Conservation (phyloP, 495 filamentous ascomycete genomes). For the Corynascus novoguineensis region DNA sequence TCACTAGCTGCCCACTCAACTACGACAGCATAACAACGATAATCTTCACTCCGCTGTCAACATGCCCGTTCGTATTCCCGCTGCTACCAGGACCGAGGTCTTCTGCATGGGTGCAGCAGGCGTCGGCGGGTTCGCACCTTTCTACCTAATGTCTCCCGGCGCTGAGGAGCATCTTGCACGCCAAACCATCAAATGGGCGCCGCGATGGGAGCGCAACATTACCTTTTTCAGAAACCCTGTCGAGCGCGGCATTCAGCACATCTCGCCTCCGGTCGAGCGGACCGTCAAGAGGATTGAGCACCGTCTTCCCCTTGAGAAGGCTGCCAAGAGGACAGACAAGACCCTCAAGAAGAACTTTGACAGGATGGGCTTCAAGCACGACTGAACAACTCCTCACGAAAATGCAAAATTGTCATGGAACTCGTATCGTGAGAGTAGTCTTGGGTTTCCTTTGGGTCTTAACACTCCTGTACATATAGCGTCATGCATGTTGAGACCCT, state of each 20-base stretch:
- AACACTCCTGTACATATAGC: constrained; percentile 1
- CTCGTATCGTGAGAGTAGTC: neutral
- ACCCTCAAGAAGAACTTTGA: constrained; percentile 39
- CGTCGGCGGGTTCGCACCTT: constrained; percentile 39
- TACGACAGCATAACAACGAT: neutral
- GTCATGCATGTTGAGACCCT: neutral
- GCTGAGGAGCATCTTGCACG: constrained; percentile 39
- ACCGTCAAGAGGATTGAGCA: constrained; percentile 39
- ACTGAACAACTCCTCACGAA: constrained; percentile 3
- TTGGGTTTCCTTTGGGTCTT: neutral
- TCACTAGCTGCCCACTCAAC: neutral
- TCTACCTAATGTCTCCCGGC: constrained; percentile 45
- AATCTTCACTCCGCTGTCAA: constrained; percentile 18
- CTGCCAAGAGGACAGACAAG: constrained; percentile 37
- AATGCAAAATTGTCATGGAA: neutral
- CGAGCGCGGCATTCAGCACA: constrained; percentile 37
- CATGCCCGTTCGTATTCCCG: constrained; percentile 47
- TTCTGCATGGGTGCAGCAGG: constrained; percentile 42
- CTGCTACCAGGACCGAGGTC: constrained; percentile 34
- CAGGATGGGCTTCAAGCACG: constrained; percentile 22
- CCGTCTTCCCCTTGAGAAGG: constrained; percentile 40
- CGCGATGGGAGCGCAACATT: constrained; percentile 48
- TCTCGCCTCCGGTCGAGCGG: constrained; percentile 37
- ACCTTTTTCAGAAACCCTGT: constrained; percentile 40
- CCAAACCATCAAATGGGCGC: constrained; percentile 45